These are phyloP conservation scores for Fusarium denticulatum DNA, from an alignment of 2,329 filamentous ascomycete species.

Conservation along the genomic window DNA sequence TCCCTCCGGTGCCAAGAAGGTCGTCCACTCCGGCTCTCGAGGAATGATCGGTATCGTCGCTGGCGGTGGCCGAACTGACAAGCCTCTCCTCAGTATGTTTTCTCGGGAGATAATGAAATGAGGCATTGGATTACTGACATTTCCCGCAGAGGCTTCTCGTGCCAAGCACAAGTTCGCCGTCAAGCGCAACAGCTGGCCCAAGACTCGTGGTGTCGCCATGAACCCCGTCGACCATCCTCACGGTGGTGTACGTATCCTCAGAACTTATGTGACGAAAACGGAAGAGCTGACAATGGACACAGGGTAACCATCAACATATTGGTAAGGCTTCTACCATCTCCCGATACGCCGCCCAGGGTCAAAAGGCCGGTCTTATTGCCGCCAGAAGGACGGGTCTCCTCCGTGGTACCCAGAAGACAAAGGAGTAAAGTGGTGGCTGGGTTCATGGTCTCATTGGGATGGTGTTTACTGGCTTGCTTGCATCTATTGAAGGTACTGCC, in stretches of 20 bases:
- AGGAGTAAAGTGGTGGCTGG: slow-evolving; percentile 76
- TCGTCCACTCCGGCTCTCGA: slow-evolving; percentile 88
- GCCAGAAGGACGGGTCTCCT: slow-evolving; percentile 99
- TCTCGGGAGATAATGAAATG: neutral
- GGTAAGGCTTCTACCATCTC: slow-evolving; percentile 99
- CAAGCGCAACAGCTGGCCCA: slow-evolving; percentile 99
- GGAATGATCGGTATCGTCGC: slow-evolving; percentile 99
- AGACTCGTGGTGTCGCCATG: slow-evolving; percentile 99
- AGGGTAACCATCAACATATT: slow-evolving; percentile 99
- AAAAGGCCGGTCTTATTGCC: slow-evolving; percentile 99
- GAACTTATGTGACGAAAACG: neutral
- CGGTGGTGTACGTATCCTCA: slow-evolving; percentile 75
- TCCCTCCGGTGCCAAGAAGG: slow-evolving; percentile 98
- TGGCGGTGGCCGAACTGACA: slow-evolving; percentile 99
- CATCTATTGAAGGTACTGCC: slow-evolving; percentile 66
- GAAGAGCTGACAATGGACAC: slow-evolving; percentile 55
- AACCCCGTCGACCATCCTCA: slow-evolving; percentile 99
- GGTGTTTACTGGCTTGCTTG: slow-evolving; percentile 72
- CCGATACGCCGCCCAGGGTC: slow-evolving; percentile 95
- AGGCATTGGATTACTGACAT: slow-evolving; percentile 51
- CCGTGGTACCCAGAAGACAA: slow-evolving; percentile 99
- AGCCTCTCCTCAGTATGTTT: slow-evolving; percentile 89
- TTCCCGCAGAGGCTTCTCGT: slow-evolving; percentile 86
- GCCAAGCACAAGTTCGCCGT: slow-evolving; percentile 99
- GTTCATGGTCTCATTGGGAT: slow-evolving; percentile 68